A percentile compares a stretch with the other conserved stretches of the same genome.
phyloP scores from a whole-genome alignment of 148 eudicot species.

The Cornus controversa region DNA sequence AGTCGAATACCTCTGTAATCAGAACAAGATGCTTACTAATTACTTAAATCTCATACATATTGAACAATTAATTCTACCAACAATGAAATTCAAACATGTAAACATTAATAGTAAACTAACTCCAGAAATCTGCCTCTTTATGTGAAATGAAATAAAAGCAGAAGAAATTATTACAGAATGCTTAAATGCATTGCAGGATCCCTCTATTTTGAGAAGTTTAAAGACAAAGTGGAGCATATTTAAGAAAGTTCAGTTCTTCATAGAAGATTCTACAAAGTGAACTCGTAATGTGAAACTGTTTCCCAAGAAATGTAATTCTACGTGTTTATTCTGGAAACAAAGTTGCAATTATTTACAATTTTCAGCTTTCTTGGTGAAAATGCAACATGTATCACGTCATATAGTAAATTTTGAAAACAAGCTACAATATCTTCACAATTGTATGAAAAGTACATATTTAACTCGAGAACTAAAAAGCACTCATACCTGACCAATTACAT shows the following conservation, averaged over 20 bases:
- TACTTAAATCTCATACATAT: too few species aligned
- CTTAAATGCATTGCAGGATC: too few species aligned
- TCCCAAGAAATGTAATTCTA: neutral
- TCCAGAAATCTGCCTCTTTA: too few species aligned
- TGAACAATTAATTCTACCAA: too few species aligned
- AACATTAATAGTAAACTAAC: too few species aligned
- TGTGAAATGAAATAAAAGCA: too few species aligned
- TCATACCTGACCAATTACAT: slow-evolving; percentile 86
- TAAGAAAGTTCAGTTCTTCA: neutral
- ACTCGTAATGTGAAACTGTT: neutral
- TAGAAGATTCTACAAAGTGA: neutral
- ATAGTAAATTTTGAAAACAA: neutral
- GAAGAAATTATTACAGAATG: too few species aligned
- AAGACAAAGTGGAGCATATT: too few species aligned
- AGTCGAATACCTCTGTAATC: neutral
- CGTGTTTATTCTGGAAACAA: neutral
- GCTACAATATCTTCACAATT: neutral
- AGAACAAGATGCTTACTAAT: neutral
- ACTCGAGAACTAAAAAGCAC: neutral
- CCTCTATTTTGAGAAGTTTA: too few species aligned
- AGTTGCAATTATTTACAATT: neutral
- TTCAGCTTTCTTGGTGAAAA: neutral
- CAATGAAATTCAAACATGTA: too few species aligned
- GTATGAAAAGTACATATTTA: neutral
- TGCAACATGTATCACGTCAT: neutral